Base-by-base conservation (phyloP, 768 basidiomycete genomes). In the Albatrellus ellisii region DNA sequence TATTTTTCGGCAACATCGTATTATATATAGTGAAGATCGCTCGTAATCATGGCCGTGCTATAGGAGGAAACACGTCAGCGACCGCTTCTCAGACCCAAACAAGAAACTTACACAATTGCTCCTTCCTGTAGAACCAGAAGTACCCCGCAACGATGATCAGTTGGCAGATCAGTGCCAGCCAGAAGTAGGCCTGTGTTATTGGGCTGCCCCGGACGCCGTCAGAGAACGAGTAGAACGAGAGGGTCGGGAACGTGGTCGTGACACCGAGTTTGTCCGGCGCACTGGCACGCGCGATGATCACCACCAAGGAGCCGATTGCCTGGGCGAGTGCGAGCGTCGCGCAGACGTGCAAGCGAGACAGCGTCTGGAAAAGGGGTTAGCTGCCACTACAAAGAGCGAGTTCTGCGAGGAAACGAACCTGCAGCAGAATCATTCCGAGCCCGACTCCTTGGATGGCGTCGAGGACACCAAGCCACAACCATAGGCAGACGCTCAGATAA, bases 41-140 rank as follows among this genome's bases (percentile, higher is more conserved):
- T n/a, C n/a, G n/a, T n/a, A n/a, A n/a, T n/a, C n/a, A n/a, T n/a
- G n/a, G n/a, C n/a, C n/a, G n/a, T n/a, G n/a, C n/a, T n/a, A n/a
- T n/a, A n/a, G n/a, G n/a, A n/a, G n/a, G n/a, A n/a, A n/a, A n/a
- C n/a, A n/a, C n/a, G n/a, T n/a, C n/a, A n/a, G n/a, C n/a, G n/a
- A n/a, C n/a, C n/a, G n/a, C n/a, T n/a, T n/a, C n/a, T n/a, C n/a
- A n/a, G n/a, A n/a, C n/a, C n/a, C n/a, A 34, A 6, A 11, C 7
- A 7, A 28, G 4, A 18, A 4, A 68, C 82, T 39, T 57, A 84
- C 83, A 61, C 46, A 94, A 73, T 59, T 94, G 90, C 62, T 94
- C 90, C 64, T 88, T 90, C 59, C 90, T 77, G 63, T 92, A 94
- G 75, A 92, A 92, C 85, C 86, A 86, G 68, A 91, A 90, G 65